Evolutionary conservation across 352 stramenopile genomes (phyloP).

Genomic region (Pythium oligandrum): DNA sequence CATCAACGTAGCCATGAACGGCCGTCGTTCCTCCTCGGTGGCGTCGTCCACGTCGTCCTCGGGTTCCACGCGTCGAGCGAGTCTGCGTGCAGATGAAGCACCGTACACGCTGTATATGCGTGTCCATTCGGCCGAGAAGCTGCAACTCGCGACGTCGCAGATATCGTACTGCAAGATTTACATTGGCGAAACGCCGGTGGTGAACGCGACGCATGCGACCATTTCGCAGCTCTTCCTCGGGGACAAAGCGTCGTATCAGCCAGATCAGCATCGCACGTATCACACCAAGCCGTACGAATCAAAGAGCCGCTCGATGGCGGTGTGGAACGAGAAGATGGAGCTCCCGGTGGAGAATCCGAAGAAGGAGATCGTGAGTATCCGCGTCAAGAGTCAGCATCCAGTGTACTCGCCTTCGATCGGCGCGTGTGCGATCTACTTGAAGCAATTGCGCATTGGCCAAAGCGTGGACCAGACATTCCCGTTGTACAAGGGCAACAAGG

Average conservation of each 20-base stretch:
- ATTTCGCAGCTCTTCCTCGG: constrained; percentile 16
- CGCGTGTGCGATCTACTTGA: constrained; percentile 48
- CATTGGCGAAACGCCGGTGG: constrained; percentile 42
- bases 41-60: neutral
- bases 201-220: constrained; percentile 25
- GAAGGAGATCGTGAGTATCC: constrained; percentile 57
- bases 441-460: constrained; percentile 37
- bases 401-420: constrained; percentile 61
- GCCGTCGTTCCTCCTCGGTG: neutral
- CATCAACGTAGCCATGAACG: too few species aligned
- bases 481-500: constrained; percentile 39
- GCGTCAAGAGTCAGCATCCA: constrained; percentile 66
- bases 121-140: constrained; percentile 53
- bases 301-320: constrained; percentile 23
- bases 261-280: constrained; percentile 38
- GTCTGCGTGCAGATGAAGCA: neutral
- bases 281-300: constrained; percentile 51
- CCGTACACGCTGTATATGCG: constrained; percentile 62
- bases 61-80: neutral
- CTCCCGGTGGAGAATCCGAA: constrained; percentile 39
- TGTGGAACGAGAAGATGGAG: constrained; percentile 81
- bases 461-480: constrained; percentile 57
- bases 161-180: constrained; percentile 73
- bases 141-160: constrained; percentile 33
- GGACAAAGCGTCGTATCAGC: constrained; percentile 4